Base-by-base conservation (phyloP, 345 rosid genomes). In the Crucihimalaya himalaica region DNA sequence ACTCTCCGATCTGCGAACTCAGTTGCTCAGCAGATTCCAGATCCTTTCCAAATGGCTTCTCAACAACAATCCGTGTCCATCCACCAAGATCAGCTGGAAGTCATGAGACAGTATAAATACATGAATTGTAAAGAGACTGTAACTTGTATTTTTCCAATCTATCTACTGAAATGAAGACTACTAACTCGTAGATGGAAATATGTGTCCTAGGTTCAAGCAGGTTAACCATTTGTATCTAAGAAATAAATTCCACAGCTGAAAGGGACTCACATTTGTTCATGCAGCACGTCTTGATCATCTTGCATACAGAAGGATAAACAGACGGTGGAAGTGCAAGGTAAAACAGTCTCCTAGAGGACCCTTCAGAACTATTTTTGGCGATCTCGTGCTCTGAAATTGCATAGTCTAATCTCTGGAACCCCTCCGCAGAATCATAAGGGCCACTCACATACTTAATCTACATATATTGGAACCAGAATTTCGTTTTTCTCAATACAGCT, bases 51-150 rank as follows among this genome's bases (percentile, higher is more conserved):
- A 96, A 96, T 23, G 99, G 98, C 83, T 92, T 96, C 86, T 92
- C 98, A 34, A 96, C 99, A 78, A 96, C 90, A 81, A 96, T 97
- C 80, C 97, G 85, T 37, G 96, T 92, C 99, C 99, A 96, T 79
- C 99, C 99, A 80, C 97, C 97, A 79, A 85, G 89, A 82, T 89
- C 86, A 85, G 94, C 98, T 94, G 87, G 35, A 76, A 78, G 7
- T 23, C 58, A 70, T 28, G 13, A 47, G 37, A 39, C 5, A 14
- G 55, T 8, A 69, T 3, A 42, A 53, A 28, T n/a, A 9, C 15
- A 71, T 39, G 16, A 55, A 37, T 10, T 39, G 23, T 20, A 35
- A 27, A 54, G 18, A 2, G 15, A 34, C n/a, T 4, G n/a, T 2
- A 67, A 74, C 66, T 57, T 20, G 29, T 25, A 11, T 31, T 4